Base-by-base conservation (phyloP, 108 stramenopile genomes). In the Nannochloropsis gaditana region DNA sequence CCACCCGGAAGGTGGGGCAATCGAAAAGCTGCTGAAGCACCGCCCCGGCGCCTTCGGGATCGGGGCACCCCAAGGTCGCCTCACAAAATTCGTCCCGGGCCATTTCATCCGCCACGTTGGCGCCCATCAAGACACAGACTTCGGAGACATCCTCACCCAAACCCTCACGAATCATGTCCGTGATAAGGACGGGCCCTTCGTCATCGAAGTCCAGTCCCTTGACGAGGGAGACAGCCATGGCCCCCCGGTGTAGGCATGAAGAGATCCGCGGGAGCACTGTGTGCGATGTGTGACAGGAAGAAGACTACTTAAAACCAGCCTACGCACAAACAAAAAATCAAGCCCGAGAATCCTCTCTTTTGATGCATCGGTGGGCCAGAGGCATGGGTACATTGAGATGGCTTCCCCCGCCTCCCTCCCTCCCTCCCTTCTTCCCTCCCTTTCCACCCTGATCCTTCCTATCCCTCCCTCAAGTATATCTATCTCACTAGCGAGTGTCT, bases 71-170 rank as follows among this genome's bases (percentile, higher is more conserved):
- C 79, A 99, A 90, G 3, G 98, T 99, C 17, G 97, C 94, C 86
- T 99, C 98, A 82, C 95, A 95, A 88, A 97, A 95, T 85, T 95
- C 93, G 21, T 94, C 96, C 79, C 85, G 84, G 21, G 98, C 98
- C 5, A 99, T 94, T 89, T 99, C 98, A 84, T 90, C 89, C 0
- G 98, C 98, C 10, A 99, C 95, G 90, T 99, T 99, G 79, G 98
- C 98, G 5, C 98, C 98, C 98, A 99, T 99, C n/a, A 99, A 87
- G 9, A 96, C 98, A 9, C 94, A 95, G 45, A 93, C 92, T n/a
- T 92, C 82, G 44, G 86, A 82, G 9, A 89, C 88, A 79, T 81
- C 84, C 47, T 87, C 81, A 79, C 84, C 89, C 9, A 90, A 84
- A 3, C 87, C 90, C 83, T 91, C 87, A 42, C 90, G 84, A 11